These are phyloP conservation scores for Cyclotella baltica DNA, from an alignment of 108 stramenopile genomes.

Conservation along the genomic window DNA sequence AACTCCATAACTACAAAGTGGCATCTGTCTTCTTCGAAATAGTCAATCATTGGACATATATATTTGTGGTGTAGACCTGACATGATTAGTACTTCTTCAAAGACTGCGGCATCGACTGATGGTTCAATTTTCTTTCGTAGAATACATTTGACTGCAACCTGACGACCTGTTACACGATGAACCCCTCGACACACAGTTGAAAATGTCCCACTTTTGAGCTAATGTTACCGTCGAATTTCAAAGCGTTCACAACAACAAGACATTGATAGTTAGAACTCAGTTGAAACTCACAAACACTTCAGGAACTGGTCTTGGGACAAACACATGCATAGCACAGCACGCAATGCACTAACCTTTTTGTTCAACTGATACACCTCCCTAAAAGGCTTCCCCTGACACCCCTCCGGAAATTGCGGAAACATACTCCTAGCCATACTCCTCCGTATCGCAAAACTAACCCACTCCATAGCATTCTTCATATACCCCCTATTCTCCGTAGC, in stretches of 20 bases:
- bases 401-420: conserved; percentile 87
- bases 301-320: neutral
- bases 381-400: conserved; percentile 81
- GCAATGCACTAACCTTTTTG: conserved; percentile 73
- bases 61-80: conserved; percentile 87
- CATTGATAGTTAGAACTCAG: neutral
- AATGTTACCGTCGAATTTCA: neutral
- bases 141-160: conserved; percentile 91
- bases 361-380: conserved; percentile 91
- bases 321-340: neutral
- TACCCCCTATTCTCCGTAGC: conserved; percentile 43
- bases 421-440: conserved; percentile 80
- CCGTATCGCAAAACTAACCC: conserved; percentile 59
- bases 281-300: neutral
- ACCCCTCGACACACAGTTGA: conserved; percentile 89
- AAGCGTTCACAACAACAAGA: neutral
- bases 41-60: conserved; percentile 94
- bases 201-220: conserved; percentile 92
- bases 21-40: conserved; percentile 91
- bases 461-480: conserved; percentile 56
- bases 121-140: conserved; percentile 87
- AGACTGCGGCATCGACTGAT: conserved; percentile 88
- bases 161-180: conserved; percentile 85
- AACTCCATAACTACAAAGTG: conserved; percentile 94
- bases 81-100: conserved; percentile 94